Evolutionary conservation across 2,329 filamentous ascomycete genomes (phyloP).

Genomic region (Endothia cerciana): DNA sequence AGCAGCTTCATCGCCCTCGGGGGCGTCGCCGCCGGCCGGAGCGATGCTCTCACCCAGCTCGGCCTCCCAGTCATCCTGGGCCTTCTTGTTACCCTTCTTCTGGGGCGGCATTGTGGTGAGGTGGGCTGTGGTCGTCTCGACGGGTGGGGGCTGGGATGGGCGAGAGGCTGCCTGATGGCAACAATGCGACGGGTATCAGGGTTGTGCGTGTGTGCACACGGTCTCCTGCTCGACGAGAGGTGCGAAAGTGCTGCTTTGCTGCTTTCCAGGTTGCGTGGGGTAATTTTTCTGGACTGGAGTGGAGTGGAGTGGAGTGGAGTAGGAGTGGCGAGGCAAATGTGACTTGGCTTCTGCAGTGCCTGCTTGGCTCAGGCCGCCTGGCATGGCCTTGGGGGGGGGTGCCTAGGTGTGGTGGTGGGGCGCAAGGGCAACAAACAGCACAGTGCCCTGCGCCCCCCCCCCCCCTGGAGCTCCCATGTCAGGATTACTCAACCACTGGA

Average conservation of each 20-base stretch:
- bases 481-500: not conserved
- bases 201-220: too few species aligned
- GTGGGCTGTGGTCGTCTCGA: not conserved
- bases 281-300: conserved; percentile 29
- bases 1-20: conserved; percentile 53
- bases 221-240: not conserved
- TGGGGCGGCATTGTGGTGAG: conserved; percentile 80
- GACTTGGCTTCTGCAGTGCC: not conserved
- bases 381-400: too few species aligned
- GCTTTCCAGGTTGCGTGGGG: conserved; percentile 19
- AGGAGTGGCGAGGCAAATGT: conserved; percentile 11
- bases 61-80: conserved; percentile 91
- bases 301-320: conserved; percentile 2
- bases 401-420: not conserved
- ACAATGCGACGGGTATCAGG: conserved; percentile 10
- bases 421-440: not conserved
- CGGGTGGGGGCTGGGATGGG: not conserved
- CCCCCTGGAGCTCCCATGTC: not conserved
- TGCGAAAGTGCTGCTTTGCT: conserved; percentile 6
- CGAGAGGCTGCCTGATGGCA: not conserved
- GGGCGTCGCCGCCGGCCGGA: conserved; percentile 55
- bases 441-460: too few species aligned
- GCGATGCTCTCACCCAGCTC: conserved; percentile 81
- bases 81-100: conserved; percentile 87
- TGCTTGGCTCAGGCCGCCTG: not conserved